Base-by-base conservation (phyloP, 768 basidiomycete genomes). In the Collybia nuda region DNA sequence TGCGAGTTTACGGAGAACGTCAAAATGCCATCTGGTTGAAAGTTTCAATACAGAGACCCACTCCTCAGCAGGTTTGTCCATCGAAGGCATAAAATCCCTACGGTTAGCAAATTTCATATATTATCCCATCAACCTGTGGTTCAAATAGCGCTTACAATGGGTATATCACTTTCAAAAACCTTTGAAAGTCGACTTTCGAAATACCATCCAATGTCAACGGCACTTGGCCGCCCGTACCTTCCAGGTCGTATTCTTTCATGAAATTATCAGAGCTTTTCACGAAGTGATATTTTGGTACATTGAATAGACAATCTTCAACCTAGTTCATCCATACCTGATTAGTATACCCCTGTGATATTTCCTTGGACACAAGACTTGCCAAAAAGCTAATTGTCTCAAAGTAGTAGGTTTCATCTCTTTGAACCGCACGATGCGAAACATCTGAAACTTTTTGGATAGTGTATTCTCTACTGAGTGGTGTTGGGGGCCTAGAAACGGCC, bases 41-140 rank as follows among this genome's bases (percentile, higher is more conserved):
- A 77, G 57, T 52, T 70, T 70, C n/a, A 73, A 56, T 18, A 72
- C 64, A 0, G 69, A 63, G 14, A 67, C 54, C 78, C 75, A 76
- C 44, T 64, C 63, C 6, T 64, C 61, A 12, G 53, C 51, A 12
- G 40, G 40, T 3, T 40, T 54, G 44, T 12, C 24, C 7, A 19
- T 11, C 41, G 35, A 47, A 24, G 32, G 3, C 9, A 6, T 11
- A 14, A 32, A 32, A 11, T 32, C 32, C 32, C 32, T 28, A 37
- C 26, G 11, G 41, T 12, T 14, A 12, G 3, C 1, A 60, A 45
- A 9, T 2, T 35, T 14, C 24, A 18, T 9, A 32, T 12, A 8
- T 21, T 26, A 3, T 3, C 24, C 24, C 7, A 3, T 26, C 24
- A 3, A 3, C 9, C 24, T 14, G n/a, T 2, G 32, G 23, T 5